Percentiles rank a stretch among this genome's conserved stretches.
phyloP scores from a whole-genome alignment of 345 rosid species.

The Populus ilicifolia region DNA sequence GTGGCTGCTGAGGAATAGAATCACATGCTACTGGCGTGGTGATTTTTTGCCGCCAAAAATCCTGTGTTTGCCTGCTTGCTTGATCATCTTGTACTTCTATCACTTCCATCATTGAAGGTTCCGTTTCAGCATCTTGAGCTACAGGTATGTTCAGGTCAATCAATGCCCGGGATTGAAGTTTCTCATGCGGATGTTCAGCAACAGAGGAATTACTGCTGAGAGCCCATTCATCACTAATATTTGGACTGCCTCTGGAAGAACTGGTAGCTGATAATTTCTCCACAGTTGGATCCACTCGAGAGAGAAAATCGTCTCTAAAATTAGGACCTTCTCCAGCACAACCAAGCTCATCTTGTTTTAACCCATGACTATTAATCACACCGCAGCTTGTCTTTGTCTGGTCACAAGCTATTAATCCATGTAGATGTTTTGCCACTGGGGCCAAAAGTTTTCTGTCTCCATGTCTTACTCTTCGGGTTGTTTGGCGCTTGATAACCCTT shows the following conservation, averaged over 20 bases:
- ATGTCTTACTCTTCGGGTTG: constrained; percentile 21
- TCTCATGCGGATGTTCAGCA: constrained; percentile 18
- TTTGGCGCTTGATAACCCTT: constrained; percentile 18
- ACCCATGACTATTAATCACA: background rate
- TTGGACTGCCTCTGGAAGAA: constrained; percentile 24
- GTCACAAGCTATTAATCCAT: constrained; percentile 22
- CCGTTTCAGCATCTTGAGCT: constrained; percentile 35
- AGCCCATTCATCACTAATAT: constrained; percentile 20
- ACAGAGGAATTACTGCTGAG: constrained; percentile 13
- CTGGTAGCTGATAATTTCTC: constrained; percentile 27
- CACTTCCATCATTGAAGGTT: constrained; percentile 18
- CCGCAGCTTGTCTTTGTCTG: constrained; percentile 14
- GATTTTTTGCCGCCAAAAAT: background rate
- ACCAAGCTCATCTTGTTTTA: constrained; percentile 22
- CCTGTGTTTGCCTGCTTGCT: constrained; percentile 8
- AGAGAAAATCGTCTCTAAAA: constrained; percentile 9
- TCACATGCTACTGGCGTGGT: background rate
- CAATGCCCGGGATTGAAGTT: constrained; percentile 25
- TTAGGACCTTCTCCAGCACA: constrained; percentile 14
- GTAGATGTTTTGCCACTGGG: constrained; percentile 22
- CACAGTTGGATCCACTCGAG: constrained; percentile 17
- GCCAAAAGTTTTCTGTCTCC: constrained; percentile 16
- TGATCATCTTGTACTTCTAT: constrained; percentile 16
- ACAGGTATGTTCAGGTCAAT: constrained; percentile 54
- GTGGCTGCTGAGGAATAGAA: constrained; percentile 18